A percentile compares a stretch with the other conserved stretches of the same genome.
phyloP scores from a whole-genome alignment of 2,329 filamentous ascomycete species.

The Shiraia bambusicola region DNA sequence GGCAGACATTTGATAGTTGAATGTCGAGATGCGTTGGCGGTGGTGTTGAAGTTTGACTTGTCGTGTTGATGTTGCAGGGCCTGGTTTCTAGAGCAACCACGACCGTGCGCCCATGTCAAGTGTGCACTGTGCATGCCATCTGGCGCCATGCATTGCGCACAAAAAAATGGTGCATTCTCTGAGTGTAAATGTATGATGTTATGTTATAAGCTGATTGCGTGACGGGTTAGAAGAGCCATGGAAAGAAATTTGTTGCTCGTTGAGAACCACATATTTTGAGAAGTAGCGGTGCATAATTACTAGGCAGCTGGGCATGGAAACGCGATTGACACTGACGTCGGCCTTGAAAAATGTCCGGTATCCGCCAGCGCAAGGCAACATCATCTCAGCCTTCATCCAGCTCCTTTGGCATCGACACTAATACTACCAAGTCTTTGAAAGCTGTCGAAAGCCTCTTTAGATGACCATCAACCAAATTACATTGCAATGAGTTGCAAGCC shows the following conservation, averaged over 20 bases:
- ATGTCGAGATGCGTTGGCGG: conserved; percentile 25
- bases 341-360: conserved; percentile 11
- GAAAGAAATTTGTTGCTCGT: not conserved
- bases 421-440: not conserved
- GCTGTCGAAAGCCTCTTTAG: not conserved
- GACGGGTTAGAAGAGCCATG: too few species aligned
- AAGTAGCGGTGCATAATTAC: too few species aligned
- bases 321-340: conserved; percentile 13
- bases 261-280: not conserved
- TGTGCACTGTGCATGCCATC: too few species aligned
- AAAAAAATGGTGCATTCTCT: not conserved
- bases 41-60: conserved; percentile 24
- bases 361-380: conserved; percentile 26
- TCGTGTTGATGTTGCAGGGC: conserved; percentile 19
- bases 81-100: conserved; percentile 1
- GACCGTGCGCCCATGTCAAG: too few species aligned
- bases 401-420: conserved; percentile 2
- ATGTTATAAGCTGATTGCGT: too few species aligned
- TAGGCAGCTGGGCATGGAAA: too few species aligned
- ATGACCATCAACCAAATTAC: not conserved
- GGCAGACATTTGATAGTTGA: conserved; percentile 40
- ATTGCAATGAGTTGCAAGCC: conserved; percentile 9
- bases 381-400: conserved; percentile 12
- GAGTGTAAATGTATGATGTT: not conserved
- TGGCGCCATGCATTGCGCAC: too few species aligned